Evolutionary conservation across 2,329 filamentous ascomycete genomes (phyloP), one percentile per base, ranked within the genome.

Genomic region (Tolypocladium sp.): DNA sequence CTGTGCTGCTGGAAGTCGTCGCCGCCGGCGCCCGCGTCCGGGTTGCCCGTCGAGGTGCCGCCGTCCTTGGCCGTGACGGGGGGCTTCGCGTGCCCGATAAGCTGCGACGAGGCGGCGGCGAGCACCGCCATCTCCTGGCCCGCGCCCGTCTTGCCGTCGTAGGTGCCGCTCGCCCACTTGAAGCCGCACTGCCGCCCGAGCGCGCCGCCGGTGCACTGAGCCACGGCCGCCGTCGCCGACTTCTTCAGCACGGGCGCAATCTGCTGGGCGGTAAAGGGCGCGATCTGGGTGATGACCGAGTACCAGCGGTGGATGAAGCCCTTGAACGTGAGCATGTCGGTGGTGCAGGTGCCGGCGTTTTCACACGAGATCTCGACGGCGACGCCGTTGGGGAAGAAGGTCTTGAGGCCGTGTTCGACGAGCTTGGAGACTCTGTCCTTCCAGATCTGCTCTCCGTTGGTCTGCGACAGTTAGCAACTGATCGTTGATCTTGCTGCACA

Each of bases 351-450:
- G 40, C 66, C 67, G 7, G 75, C 73, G 49, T 67, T 65, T 63
- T 88, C 85, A 71, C 87, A 90, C 7, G 83, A 78, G 22, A 79
- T 72, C 68, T 90, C 87, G 52, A 76, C 79, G 67, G 87, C 82
- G 63, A 87, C 77, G 55, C 79, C 77, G 38, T 79, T 72, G 42
- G 76, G 75, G 73, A 86, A 85, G 67, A 86, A 85, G 12, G 71
- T 70, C n/a, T 69, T 62, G 25, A 76, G 63, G 0, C 78, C 72
- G 52, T 69, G 64, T 15, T 74, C 65, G 35, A 75, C 62, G 8
- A 77, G 67, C 55, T 71, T 73, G 27, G 79, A 69, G 7, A 85
- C 68, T 17, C 80, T 77, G 0, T 67, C 66, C 58, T 77, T 75
- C 86, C 86, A 89, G 52, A 75, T 75, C 2, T 73, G 63, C 46